Evolutionary conservation across 106 monocot species (phyloP), one percentile per base, ranked within the genome.

Genomic region (Dendrobium catenatum): DNA sequence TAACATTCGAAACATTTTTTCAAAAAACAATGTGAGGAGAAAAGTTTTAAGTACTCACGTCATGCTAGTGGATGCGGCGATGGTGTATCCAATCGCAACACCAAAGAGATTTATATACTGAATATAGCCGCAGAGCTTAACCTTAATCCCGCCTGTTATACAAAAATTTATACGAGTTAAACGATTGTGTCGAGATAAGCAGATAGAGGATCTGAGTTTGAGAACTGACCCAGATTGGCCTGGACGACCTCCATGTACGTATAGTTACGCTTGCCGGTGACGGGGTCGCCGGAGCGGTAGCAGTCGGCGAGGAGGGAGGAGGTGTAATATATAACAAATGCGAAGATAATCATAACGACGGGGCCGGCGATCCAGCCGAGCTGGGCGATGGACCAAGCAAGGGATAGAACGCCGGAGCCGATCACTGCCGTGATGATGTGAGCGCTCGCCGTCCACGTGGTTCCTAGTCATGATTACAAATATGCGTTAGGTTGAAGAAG

Each of bases 361-460:
- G 91, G 91, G 16, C 91, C 91, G 9, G 85, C 89, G 42, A 91
- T 72, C 91, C 91, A 91, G 0, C 91, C 91, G 22, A 91, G 85
- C 82, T 91, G 91, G 9, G 64, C 91, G 26, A 91, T 82, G n/a
- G 88, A 84, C 88, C 89, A 91, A 2, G 87, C 90, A 19, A 87
- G 85, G 6, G 90, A 87, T 1, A 90, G 85, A 82, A 90, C 85
- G 20, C 90, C 90, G 73, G 91, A 91, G 5, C 91, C 91, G 42
- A 91, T 88, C 72, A 91, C 88, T 1, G 88, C 91, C 11, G 92
- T 92, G 77, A 92, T 88, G 78, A 92, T 92, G 80, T 92, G 92
- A 3, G 92, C 86, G 59, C 92, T 92, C 51, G 89, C 86, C 33
- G 89, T 92, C 92, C 82, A 84, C 58, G 90, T 56, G 1, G 86